These are phyloP conservation scores for Sonneratia caseolaris DNA, from an alignment of 345 rosid genomes.

Conservation along the genomic window DNA sequence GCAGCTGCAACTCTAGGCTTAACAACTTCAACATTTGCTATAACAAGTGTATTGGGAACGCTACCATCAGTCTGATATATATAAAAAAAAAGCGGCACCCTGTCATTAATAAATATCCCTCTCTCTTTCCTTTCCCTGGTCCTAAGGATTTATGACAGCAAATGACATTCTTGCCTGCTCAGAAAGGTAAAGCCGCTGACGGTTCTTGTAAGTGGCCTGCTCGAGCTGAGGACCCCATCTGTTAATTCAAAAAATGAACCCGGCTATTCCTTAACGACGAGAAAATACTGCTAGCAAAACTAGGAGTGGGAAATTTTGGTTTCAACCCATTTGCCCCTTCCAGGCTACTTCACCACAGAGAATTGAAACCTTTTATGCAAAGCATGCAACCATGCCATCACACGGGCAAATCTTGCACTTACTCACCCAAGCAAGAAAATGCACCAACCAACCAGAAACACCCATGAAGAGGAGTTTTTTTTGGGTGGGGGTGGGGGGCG, in stretches of 20 bases:
- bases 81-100: slow-evolving; percentile 8
- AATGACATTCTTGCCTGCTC: slow-evolving; percentile 36
- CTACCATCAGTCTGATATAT: slow-evolving; percentile 66
- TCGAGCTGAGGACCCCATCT: slow-evolving; percentile 76
- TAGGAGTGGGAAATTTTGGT: too few relatives aligned
- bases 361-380: background rate
- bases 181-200: slow-evolving; percentile 60
- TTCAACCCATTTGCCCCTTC: background rate
- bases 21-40: slow-evolving; percentile 75
- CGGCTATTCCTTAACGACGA: background rate
- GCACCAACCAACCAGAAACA: background rate
- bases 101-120: background rate
- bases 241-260: background rate
- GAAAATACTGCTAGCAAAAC: too few relatives aligned
- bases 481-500: too few relatives aligned
- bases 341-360: background rate
- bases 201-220: slow-evolving; percentile 55
- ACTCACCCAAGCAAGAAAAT: background rate
- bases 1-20: slow-evolving; percentile 87
- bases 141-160: background rate
- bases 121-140: background rate
- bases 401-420: background rate
- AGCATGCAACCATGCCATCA: background rate
- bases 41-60: slow-evolving; percentile 79
- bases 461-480: too few relatives aligned